These are phyloP conservation scores for Populus ilicifolia DNA, from an alignment of 345 rosid species.

Conservation along the genomic window DNA sequence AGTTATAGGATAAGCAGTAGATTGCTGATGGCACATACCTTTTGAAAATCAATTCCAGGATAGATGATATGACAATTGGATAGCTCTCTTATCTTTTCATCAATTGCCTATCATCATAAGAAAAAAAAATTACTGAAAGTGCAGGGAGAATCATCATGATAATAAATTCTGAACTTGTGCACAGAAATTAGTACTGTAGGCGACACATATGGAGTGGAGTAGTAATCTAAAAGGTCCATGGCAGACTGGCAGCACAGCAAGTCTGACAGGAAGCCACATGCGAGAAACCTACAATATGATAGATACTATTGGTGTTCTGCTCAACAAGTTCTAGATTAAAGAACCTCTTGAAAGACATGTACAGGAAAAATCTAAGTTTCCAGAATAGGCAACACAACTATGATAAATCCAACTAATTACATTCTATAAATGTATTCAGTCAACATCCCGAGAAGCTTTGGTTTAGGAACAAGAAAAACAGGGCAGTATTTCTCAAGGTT, in stretches of 20 bases:
- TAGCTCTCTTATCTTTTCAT: conserved; percentile 92
- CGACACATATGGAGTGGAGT: neutral
- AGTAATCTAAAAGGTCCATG: neutral
- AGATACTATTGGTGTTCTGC: neutral
- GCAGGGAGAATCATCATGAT: neutral
- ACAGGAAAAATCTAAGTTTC: neutral
- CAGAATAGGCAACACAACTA: neutral
- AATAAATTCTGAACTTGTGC: neutral
- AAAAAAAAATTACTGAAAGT: conserved; percentile 5
- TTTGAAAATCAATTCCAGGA: conserved; percentile 66
- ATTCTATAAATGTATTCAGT: neutral
- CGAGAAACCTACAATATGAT: neutral
- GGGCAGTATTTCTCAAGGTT: neutral
- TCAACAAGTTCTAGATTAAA: neutral
- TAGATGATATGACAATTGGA: conserved; percentile 86
- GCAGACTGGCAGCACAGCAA: neutral
- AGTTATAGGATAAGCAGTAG: neutral
- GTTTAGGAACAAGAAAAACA: neutral
- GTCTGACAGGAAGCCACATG: conserved; percentile 1
- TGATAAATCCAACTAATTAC: neutral
- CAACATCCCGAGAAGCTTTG: neutral
- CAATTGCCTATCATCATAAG: conserved; percentile 65
- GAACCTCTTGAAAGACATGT: neutral
- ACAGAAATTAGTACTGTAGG: neutral
- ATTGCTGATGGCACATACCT: conserved; percentile 42